Percentiles rank a stretch among this genome's conserved stretches.
phyloP scores from a whole-genome alignment of 345 rosid genomes.

The Laguncularia racemosa region DNA sequence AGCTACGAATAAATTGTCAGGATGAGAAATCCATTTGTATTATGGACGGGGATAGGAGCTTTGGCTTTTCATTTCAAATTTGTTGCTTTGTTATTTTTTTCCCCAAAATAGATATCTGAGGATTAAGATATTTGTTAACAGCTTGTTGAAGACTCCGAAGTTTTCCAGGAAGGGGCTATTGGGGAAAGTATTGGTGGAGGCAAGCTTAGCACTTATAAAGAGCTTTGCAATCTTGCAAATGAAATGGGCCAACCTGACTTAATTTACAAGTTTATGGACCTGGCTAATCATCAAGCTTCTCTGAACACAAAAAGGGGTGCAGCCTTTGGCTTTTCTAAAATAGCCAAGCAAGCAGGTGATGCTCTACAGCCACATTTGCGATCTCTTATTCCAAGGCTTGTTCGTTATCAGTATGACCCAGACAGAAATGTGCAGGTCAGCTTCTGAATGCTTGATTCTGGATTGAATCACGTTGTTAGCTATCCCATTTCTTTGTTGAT shows the following conservation, averaged over 20 bases:
- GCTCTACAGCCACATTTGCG: constrained; percentile 84
- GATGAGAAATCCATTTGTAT: too few species aligned
- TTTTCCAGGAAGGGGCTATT: constrained; percentile 85
- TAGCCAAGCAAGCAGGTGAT: constrained; percentile 99
- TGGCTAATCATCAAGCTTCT: constrained; percentile 91
- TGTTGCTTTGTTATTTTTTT: too few species aligned
- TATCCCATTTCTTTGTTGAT: too few species aligned
- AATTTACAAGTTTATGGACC: constrained; percentile 94
- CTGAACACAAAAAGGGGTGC: constrained; percentile 91
- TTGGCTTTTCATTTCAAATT: too few species aligned
- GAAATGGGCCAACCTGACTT: constrained; percentile 99
- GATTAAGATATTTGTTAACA: constrained; percentile 21
- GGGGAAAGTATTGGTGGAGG: constrained; percentile 85
- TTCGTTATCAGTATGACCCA: constrained; percentile 94
- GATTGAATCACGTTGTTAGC: neutral
- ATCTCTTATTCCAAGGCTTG: constrained; percentile 77
- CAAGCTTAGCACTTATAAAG: constrained; percentile 91
- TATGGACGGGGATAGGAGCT: too few species aligned
- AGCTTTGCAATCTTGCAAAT: constrained; percentile 90
- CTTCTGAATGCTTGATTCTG: constrained; percentile 5
- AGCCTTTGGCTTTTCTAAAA: constrained; percentile 95
- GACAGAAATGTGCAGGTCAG: constrained; percentile 95
- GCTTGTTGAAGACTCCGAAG: constrained; percentile 89
- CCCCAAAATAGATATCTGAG: constrained; percentile 4
- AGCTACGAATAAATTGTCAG: too few species aligned